Percentiles rank a stretch among this genome's conserved stretches.
phyloP scores from a whole-genome alignment of 1,139 yeast genomes.

The Lodderomyces orthopsilosis region DNA sequence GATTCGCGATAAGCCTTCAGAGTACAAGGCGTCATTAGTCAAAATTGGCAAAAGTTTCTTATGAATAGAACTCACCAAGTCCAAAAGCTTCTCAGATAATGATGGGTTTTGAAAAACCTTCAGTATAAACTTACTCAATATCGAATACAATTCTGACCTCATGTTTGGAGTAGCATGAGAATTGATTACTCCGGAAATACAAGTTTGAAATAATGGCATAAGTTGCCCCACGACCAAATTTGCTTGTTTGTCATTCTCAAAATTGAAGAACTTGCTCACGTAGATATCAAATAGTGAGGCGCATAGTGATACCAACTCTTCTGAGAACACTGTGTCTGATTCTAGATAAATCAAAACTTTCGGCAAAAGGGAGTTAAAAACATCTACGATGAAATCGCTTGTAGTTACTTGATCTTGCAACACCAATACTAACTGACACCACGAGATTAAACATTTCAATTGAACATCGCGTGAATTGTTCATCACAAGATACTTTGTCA shows the following conservation, averaged over 20 bases:
- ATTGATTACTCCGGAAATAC: constrained; percentile 69
- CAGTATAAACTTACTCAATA: constrained; percentile 66
- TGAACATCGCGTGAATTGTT: constrained; percentile 52
- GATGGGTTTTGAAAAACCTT: constrained; percentile 42
- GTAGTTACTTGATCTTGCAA: constrained; percentile 45
- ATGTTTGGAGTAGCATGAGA: constrained; percentile 65
- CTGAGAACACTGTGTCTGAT: constrained; percentile 63
- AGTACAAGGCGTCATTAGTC: constrained; percentile 75
- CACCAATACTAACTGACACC: constrained; percentile 77
- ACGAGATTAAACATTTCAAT: constrained; percentile 64
- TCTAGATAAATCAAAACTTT: constrained; percentile 73
- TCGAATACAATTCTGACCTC: constrained; percentile 75
- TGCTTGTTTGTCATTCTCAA: constrained; percentile 34
- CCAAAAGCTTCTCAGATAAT: constrained; percentile 45
- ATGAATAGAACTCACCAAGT: constrained; percentile 57
- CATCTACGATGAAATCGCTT: constrained; percentile 64
- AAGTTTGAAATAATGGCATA: constrained; percentile 67
- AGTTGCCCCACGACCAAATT: constrained; percentile 44
- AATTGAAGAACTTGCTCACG: constrained; percentile 4
- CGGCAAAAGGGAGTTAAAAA: constrained; percentile 73
- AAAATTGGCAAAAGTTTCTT: constrained; percentile 61
- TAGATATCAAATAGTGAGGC: constrained; percentile 69
- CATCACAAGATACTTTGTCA: constrained; percentile 43
- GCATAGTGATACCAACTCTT: constrained; percentile 72
- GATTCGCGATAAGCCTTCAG: constrained; percentile 77